phyloP scores from a whole-genome alignment of 2,329 filamentous ascomycete genomes.

The Lasiodiplodia citricola region DNA sequence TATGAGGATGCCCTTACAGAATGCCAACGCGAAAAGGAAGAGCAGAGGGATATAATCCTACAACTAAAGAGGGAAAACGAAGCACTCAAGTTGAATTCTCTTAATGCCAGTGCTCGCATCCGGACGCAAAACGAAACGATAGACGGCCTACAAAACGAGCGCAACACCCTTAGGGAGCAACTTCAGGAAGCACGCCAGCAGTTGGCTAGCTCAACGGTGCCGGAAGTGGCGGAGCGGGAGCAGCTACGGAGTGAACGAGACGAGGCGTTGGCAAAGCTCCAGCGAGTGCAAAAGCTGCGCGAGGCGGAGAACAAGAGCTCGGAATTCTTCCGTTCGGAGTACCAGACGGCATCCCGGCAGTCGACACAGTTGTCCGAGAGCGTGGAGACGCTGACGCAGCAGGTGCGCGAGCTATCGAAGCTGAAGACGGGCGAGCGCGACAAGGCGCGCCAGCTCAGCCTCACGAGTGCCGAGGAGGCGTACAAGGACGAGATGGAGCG shows the following conservation, averaged over 20 bases:
- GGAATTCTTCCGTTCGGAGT: constrained; percentile 63
- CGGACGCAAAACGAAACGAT: constrained; percentile 40
- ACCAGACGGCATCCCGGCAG: constrained; percentile 45
- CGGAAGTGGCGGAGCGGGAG: constrained; percentile 16
- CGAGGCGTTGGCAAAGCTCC: constrained; percentile 35
- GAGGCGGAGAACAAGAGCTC: constrained; percentile 52
- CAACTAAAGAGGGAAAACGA: constrained; percentile 1
- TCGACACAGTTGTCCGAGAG: neutral
- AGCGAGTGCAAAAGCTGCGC: constrained; percentile 39
- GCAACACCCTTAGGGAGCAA: neutral
- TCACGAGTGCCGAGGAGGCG: neutral
- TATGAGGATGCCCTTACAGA: constrained; percentile 36
- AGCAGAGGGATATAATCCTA: constrained; percentile 1
- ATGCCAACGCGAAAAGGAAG: constrained; percentile 16
- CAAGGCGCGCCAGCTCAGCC: neutral
- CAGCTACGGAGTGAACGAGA: constrained; percentile 33
- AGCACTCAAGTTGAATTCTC: neutral
- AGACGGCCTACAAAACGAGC: constrained; percentile 32
- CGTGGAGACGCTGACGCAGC: constrained; percentile 19
- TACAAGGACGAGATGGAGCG: constrained; percentile 33
- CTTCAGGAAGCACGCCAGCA: constrained; percentile 16
- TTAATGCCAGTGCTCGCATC: neutral
- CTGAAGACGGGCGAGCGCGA: constrained; percentile 15
- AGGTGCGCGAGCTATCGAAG: constrained; percentile 22
- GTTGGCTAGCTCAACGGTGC: constrained; percentile 9